Conservation (phyloP, 495 filamentous ascomycete genomes). For the Astrothelium subdiscretum region DNA sequence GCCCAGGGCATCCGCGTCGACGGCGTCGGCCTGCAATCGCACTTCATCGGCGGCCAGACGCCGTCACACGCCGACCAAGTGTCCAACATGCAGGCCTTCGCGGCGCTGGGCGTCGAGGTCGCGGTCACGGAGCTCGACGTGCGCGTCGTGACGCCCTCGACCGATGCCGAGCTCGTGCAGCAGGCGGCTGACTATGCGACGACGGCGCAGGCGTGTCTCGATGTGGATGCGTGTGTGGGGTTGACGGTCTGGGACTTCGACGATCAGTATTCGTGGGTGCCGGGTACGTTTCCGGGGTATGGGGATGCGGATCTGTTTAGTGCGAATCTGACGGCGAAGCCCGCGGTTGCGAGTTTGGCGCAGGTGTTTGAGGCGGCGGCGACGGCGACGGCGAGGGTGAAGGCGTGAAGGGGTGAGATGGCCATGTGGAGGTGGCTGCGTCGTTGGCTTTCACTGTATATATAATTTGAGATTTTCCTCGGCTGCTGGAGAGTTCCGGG, state of each 20-base stretch:
- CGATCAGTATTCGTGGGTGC: conserved; percentile 33
- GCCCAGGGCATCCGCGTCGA: conserved; percentile 42
- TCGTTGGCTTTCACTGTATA: not conserved
- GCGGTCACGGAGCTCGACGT: conserved; percentile 57
- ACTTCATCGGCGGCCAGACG: conserved; percentile 44
- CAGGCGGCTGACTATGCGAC: conserved; percentile 48
- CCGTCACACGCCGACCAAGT: conserved; percentile 31
- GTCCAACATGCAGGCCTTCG: conserved; percentile 34
- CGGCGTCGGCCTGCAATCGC: conserved; percentile 47
- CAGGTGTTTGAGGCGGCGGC: conserved; percentile 10
- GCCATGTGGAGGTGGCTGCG: not conserved
- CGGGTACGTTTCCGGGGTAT: conserved; percentile 20
- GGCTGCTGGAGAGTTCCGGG: not conserved
- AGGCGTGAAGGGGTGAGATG: not conserved
- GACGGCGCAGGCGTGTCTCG: conserved; percentile 47
- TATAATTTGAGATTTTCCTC: not conserved
- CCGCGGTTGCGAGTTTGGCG: conserved; percentile 12
- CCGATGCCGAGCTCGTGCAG: conserved; percentile 35
- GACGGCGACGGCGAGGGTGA: not conserved
- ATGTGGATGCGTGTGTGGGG: conserved; percentile 49
- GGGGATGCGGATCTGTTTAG: conserved; percentile 19
- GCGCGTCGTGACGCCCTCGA: conserved; percentile 28
- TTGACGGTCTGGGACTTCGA: conserved; percentile 58
- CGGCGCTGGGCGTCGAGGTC: conserved; percentile 40
- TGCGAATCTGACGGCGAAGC: conserved; percentile 17